These are phyloP conservation scores for Kodamaea nitidulidarum DNA, from an alignment of 805 yeast species.

Conservation along the genomic window DNA sequence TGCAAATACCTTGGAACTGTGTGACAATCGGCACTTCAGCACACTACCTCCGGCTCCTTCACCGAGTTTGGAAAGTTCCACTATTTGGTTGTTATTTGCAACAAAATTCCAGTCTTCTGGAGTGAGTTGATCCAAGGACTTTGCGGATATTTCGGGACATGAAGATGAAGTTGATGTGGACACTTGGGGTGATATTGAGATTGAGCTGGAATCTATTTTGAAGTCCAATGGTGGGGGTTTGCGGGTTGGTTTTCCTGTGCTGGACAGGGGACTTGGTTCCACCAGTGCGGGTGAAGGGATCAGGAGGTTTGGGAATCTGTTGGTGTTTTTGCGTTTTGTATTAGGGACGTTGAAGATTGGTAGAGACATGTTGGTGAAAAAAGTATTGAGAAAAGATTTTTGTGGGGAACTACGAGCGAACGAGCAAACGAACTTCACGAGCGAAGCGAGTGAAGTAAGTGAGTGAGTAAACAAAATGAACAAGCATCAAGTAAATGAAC, in stretches of 20 bases:
- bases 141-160: slow-evolving; percentile 5
- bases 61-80: slow-evolving; percentile 70
- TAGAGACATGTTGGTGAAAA: slow-evolving; percentile 13
- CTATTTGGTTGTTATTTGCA: slow-evolving; percentile 56
- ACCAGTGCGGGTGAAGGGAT: slow-evolving; percentile 26
- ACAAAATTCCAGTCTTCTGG: slow-evolving; percentile 72
- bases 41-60: slow-evolving; percentile 96
- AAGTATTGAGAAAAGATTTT: not conserved
- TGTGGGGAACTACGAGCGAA: not conserved
- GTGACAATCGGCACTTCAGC: slow-evolving; percentile 61
- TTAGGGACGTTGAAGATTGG: slow-evolving; percentile 37
- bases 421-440: no score
- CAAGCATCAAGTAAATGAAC: no score
- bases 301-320: slow-evolving; percentile 23
- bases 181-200: slow-evolving; percentile 4
- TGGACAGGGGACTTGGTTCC: not conserved
- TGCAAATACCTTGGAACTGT: slow-evolving; percentile 68
- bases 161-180: not conserved
- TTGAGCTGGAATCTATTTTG: slow-evolving; percentile 16
- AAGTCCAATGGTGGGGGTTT: slow-evolving; percentile 45
- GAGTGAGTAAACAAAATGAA: not conserved
- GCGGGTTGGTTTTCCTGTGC: slow-evolving; percentile 14
- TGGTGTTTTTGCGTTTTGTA: slow-evolving; percentile 19
- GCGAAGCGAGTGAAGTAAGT: no score
- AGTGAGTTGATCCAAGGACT: slow-evolving; percentile 49